These are phyloP conservation scores for Suhomyces choctaworum DNA, from an alignment of 1,139 yeast genomes.

Conservation along the genomic window DNA sequence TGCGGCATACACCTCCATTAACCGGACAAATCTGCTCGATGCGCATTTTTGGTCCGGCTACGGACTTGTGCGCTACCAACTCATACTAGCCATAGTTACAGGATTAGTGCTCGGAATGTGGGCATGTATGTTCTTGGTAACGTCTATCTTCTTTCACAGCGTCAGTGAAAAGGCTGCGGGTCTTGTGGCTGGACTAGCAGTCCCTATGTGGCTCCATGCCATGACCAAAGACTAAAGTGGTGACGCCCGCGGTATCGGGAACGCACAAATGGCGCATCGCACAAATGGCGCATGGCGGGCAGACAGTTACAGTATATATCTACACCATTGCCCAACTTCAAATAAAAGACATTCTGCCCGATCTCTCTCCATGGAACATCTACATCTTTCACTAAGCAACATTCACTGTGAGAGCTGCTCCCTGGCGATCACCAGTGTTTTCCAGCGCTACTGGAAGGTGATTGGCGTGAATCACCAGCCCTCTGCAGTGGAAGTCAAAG, in stretches of 20 bases:
- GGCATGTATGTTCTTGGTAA: slow-evolving; percentile 49
- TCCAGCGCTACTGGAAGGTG: slow-evolving; percentile 19
- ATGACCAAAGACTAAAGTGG: no score
- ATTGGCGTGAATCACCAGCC: slow-evolving; percentile 23
- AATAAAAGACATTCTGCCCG: neutral
- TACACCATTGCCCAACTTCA: neutral
- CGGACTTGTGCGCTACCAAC: neutral
- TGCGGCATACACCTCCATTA: no score
- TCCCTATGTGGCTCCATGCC: slow-evolving; percentile 33
- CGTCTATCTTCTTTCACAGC: slow-evolving; percentile 66
- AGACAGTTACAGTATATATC: no score
- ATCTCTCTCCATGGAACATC: slow-evolving; percentile 24
- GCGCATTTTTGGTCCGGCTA: no score
- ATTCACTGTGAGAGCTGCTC: slow-evolving; percentile 57
- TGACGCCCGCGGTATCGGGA: no score
- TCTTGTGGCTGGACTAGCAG: slow-evolving; percentile 42
- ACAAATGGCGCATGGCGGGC: slow-evolving; percentile 3
- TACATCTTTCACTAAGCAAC: slow-evolving; percentile 37
- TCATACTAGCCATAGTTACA: slow-evolving; percentile 5
- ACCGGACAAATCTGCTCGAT: no score
- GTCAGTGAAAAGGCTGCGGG: slow-evolving; percentile 56
- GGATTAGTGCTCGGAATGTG: slow-evolving; percentile 32
- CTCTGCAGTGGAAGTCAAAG: slow-evolving; percentile 22
- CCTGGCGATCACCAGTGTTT: slow-evolving; percentile 27
- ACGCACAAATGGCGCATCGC: slow-evolving; percentile 6